Evolutionary conservation across 306 rosid genomes (phyloP).

Genomic region (Vicia sativa): DNA sequence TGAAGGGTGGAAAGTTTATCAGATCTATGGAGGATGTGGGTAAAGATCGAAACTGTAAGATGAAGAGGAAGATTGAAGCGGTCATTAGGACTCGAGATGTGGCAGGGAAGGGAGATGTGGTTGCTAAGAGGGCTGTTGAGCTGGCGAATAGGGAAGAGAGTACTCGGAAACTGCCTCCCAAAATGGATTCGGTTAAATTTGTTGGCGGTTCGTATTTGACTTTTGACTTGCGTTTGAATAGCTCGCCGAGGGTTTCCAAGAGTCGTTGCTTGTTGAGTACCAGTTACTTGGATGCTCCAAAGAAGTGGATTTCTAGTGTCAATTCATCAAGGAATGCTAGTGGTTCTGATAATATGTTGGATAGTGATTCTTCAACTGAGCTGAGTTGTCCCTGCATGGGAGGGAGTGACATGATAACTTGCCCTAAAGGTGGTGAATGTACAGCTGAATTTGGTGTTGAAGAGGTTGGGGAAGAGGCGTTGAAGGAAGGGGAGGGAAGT

Average conservation of each 20-base stretch:
- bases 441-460: conserved; percentile 36
- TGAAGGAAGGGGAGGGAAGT: conserved; percentile 61
- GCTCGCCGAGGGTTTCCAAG: conserved; percentile 41
- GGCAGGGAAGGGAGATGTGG: conserved; percentile 43
- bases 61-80: conserved; percentile 48
- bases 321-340: conserved; percentile 33
- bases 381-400: conserved; percentile 31
- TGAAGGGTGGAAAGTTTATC: conserved; percentile 19
- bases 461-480: conserved; percentile 39
- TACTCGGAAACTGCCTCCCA: conserved; percentile 27
- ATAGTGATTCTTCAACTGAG: conserved; percentile 47
- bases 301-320: conserved; percentile 26
- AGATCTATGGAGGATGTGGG: conserved; percentile 46
- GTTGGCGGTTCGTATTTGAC: conserved; percentile 44
- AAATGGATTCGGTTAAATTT: conserved; percentile 38
- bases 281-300: conserved; percentile 33
- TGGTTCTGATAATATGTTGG: conserved; percentile 34
- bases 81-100: conserved; percentile 48
- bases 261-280: conserved; percentile 47
- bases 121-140: conserved; percentile 45
- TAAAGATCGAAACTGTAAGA: conserved; percentile 46
- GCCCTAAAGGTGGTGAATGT: conserved; percentile 33
- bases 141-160: conserved; percentile 41
- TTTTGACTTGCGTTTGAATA: conserved; percentile 47
- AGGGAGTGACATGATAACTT: conserved; percentile 32